Evolutionary conservation across 768 basidiomycete species (phyloP), one percentile per base, ranked within the genome.

Genomic region (Suillus lakei): DNA sequence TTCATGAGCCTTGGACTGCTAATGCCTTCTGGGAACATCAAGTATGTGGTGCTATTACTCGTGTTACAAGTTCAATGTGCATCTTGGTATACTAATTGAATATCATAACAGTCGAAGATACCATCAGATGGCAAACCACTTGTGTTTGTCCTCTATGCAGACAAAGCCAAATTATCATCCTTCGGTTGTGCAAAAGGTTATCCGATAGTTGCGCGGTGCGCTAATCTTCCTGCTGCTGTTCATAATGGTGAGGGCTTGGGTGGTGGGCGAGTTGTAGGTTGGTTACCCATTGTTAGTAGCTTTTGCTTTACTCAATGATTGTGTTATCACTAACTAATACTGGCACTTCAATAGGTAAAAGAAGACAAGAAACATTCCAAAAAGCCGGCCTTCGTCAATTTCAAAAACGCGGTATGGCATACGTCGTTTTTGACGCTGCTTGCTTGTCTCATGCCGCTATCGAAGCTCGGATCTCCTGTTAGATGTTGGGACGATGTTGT

Each of bases 121-220:
- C 32, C n/a, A 38, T 7, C 43, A 30, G 32, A 58, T 4, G 18
- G 10, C 4, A 39, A 34, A 15, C 75, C 77, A 0, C 66, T 79
- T 15, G 63, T 64, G 2, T 71, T 78, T 34, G 75, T 80, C 26
- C 51, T 82, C 0, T 83, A 81, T 73, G 78, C 71, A 1, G 71
- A 73, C 54, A 70, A 70, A 23, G 70, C 70, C 4, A 64, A 59
- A 61, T 67, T 73, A 3, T 73, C 68, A 0, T 66, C 65, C 0
- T 67, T 68, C 28, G 69, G 71, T 3, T 64, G 62, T 12, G 59
- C 5, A 15, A 64, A 70, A 36, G 71, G 68, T 2, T 71, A 72
- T 61, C 71, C 69, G 0, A 48, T 72, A 2, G 61, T 72, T 12
- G 67, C 66, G 0, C 54, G 66, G 9, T 60, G 66, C 26, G 58